These are phyloP conservation scores for Detonula confervacea DNA, from an alignment of 352 stramenopile species.

Conservation along the genomic window DNA sequence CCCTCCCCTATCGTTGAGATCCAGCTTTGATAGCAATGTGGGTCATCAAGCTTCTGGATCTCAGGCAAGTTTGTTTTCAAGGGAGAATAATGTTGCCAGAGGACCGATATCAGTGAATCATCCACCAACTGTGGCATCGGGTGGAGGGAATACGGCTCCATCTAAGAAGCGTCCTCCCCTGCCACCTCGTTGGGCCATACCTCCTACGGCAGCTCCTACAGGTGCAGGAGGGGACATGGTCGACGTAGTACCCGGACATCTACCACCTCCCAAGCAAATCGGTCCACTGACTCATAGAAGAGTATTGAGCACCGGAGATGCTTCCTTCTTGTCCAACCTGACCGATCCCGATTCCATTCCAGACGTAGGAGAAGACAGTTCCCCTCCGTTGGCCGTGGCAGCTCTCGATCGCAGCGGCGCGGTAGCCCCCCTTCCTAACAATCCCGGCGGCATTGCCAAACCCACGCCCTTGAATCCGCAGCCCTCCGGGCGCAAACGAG, in stretches of 20 bases:
- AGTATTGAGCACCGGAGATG: conserved; percentile 49
- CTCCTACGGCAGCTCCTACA: background rate
- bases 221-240: conserved; percentile 13
- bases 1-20: conserved; percentile 36
- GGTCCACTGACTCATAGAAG: conserved; percentile 44
- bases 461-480: conserved; percentile 4
- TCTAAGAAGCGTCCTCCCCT: conserved; percentile 49
- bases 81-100: background rate
- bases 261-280: conserved; percentile 52
- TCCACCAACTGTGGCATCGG: background rate
- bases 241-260: conserved; percentile 36
- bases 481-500: conserved; percentile 15
- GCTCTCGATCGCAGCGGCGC: background rate
- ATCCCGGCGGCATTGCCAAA: background rate
- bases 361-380: conserved; percentile 28
- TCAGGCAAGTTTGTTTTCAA: conserved; percentile 33
- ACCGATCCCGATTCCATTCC: conserved; percentile 56
- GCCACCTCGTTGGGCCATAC: conserved; percentile 49
- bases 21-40: background rate
- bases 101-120: background rate
- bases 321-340: conserved; percentile 43
- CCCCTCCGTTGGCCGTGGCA: background rate
- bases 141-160: background rate
- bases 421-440: background rate
- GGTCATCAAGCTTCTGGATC: background rate